Evolutionary conservation across 441 rosid genomes (phyloP).

Genomic region (Populus hybrid): DNA sequence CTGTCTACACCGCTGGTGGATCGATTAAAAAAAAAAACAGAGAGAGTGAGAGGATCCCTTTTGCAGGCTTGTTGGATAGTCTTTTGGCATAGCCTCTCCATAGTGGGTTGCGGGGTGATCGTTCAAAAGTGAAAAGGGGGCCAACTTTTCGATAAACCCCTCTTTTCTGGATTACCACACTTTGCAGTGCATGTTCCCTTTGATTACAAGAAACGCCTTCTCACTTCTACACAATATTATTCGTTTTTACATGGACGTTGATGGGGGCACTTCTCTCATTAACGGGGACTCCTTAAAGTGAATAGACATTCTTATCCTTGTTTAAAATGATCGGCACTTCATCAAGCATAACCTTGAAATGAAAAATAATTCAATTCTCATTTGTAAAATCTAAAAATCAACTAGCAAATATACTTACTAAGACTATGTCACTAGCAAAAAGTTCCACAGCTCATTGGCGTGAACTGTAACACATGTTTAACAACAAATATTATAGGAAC

Average conservation of each 20-base stretch:
- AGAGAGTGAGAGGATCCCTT: neutral
- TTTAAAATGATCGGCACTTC: no score
- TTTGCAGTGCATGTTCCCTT: neutral
- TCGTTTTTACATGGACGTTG: no score
- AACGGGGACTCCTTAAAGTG: neutral
- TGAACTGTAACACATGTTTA: no score
- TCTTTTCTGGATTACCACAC: neutral
- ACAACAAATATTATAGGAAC: no score
- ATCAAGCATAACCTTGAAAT: no score
- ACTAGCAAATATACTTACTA: no score
- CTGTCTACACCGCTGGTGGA: neutral
- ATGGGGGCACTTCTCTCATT: neutral
- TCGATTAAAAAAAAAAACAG: neutral
- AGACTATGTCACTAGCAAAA: no score
- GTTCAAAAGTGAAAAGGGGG: neutral
- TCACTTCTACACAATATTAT: neutral
- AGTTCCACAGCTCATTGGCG: no score
- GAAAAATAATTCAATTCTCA: no score
- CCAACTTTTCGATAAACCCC: neutral
- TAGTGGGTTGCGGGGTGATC: neutral
- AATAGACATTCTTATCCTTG: neutral
- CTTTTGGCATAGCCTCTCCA: neutral
- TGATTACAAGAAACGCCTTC: neutral
- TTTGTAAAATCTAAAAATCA: no score
- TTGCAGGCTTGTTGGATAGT: neutral